phyloP scores from a whole-genome alignment of 306 rosid genomes.

The Rosa rugosa region DNA sequence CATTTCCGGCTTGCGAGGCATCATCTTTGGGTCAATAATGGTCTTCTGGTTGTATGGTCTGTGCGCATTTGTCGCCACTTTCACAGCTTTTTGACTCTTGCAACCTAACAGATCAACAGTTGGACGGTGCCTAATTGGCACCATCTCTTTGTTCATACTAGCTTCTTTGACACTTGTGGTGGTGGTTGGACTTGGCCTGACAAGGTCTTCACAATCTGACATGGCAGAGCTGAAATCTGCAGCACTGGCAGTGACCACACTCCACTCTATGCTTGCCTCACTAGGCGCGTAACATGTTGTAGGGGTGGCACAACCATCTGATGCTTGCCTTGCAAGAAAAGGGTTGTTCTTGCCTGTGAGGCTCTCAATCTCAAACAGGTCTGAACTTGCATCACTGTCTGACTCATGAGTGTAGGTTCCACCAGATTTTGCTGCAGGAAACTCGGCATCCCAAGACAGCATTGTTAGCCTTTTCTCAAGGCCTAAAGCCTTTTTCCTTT shows the following conservation, averaged over 20 bases:
- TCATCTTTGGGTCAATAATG: slow-evolving; percentile 18
- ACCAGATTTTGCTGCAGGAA: slow-evolving; percentile 24
- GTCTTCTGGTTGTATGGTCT: slow-evolving; percentile 36
- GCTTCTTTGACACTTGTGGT: slow-evolving; percentile 30
- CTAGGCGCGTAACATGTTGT: slow-evolving; percentile 84
- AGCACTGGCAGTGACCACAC: slow-evolving; percentile 87
- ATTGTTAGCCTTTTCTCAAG: slow-evolving; percentile 53
- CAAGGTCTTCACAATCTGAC: slow-evolving; percentile 73
- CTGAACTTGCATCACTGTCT: slow-evolving; percentile 93
- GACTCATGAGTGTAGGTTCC: slow-evolving; percentile 45
- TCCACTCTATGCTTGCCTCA: slow-evolving; percentile 96
- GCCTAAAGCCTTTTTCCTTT: slow-evolving; percentile 51
- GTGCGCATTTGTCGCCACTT: slow-evolving; percentile 59
- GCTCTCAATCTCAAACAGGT: slow-evolving; percentile 84
- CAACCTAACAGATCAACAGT: slow-evolving; percentile 60
- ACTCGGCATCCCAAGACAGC: slow-evolving; percentile 39
- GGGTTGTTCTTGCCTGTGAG: slow-evolving; percentile 52
- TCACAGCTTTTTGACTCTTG: slow-evolving; percentile 72
- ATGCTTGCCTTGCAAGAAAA: slow-evolving; percentile 42
- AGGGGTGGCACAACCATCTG: slow-evolving; percentile 63
- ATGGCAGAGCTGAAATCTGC: slow-evolving; percentile 57
- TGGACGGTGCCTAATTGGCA: slow-evolving; percentile 35
- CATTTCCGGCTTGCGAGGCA: slow-evolving; percentile 29
- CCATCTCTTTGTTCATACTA: slow-evolving; percentile 29
- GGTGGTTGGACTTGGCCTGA: slow-evolving; percentile 43